phyloP scores from a whole-genome alignment of 495 filamentous ascomycete genomes.

The Penicillium coprophilum region DNA sequence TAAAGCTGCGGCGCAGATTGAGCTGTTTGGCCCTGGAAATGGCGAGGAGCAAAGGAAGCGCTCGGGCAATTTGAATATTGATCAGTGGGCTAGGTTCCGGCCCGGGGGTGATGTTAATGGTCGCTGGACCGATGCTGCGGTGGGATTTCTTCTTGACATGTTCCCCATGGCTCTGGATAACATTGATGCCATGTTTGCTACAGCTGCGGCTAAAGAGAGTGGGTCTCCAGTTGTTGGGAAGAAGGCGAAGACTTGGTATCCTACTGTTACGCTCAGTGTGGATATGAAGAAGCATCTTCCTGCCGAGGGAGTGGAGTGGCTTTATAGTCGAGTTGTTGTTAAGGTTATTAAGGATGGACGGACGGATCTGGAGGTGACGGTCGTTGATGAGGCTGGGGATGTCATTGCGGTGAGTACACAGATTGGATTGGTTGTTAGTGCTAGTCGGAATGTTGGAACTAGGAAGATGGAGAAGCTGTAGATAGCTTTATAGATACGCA shows the following conservation, averaged over 20 bases:
- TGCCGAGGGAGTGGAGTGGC: conserved; percentile 60
- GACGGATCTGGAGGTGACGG: conserved; percentile 62
- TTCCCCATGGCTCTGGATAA: conserved; percentile 59
- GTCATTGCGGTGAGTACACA: conserved; percentile 64
- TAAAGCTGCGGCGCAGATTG: conserved; percentile 53
- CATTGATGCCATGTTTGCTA: conserved; percentile 35
- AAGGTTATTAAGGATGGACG: conserved; percentile 62
- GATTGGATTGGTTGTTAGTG: conserved; percentile 57
- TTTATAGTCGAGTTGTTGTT: conserved; percentile 57
- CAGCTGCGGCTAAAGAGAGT: conserved; percentile 20
- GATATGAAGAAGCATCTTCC: conserved; percentile 66
- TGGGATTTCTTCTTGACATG: conserved; percentile 64
- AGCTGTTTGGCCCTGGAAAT: conserved; percentile 55
- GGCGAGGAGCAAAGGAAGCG: conserved; percentile 31
- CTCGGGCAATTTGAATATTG: conserved; percentile 42
- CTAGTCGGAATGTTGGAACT: conserved; percentile 51
- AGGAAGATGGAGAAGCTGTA: conserved; percentile 39
- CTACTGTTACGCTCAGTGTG: conserved; percentile 68
- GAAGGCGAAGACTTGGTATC: conserved; percentile 66
- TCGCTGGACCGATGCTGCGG: conserved; percentile 52
- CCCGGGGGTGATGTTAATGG: conserved; percentile 40
- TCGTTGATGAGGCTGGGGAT: conserved; percentile 57
- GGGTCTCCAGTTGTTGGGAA: conserved; percentile 14
- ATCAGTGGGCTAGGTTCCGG: conserved; percentile 65
- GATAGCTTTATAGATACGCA: conserved; percentile 14